Evolutionary conservation across 805 yeast genomes (phyloP).

Genomic region (Wickerhamomyces sydowiorum): DNA sequence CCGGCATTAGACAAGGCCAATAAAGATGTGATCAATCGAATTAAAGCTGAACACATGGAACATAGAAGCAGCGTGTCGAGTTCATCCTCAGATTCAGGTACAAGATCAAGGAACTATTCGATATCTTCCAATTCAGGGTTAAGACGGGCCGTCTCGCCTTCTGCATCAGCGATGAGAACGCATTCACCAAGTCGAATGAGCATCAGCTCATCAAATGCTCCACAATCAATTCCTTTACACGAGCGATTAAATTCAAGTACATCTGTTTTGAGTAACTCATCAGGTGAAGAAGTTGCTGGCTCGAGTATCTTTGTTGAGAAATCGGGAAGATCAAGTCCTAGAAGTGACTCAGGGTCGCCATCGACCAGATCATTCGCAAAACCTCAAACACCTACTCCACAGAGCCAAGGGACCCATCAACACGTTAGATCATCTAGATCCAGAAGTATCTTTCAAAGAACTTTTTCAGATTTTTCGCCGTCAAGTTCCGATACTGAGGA

Average conservation of each 20-base stretch:
- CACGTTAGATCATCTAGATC: constrained; percentile 13
- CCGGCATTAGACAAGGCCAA: constrained; percentile 91
- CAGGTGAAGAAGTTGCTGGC: background rate
- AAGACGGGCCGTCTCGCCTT: constrained; percentile 44
- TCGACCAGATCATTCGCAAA: constrained; percentile 13
- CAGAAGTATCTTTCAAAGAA: constrained; percentile 18
- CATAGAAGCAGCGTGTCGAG: constrained; percentile 33
- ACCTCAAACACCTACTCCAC: constrained; percentile 16
- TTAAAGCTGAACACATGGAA: constrained; percentile 71
- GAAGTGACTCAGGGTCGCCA: constrained; percentile 25
- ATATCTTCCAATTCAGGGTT: constrained; percentile 30
- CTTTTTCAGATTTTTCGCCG: constrained; percentile 36
- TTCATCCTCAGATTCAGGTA: constrained; percentile 29
- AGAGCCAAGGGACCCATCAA: constrained; percentile 4
- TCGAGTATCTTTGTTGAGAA: constrained; percentile 13
- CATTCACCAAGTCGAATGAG: constrained; percentile 27
- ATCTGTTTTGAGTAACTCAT: constrained; percentile 13
- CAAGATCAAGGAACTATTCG: constrained; percentile 25
- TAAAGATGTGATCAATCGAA: constrained; percentile 82
- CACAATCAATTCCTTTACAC: constrained; percentile 20
- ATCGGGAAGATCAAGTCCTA: constrained; percentile 29
- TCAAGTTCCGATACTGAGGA: constrained; percentile 67
- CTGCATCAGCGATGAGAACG: constrained; percentile 22
- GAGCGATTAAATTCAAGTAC: constrained; percentile 29
- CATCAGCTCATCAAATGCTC: constrained; percentile 10